phyloP scores from a whole-genome alignment of 2,329 filamentous ascomycete genomes.

The Bisporella sp. region DNA sequence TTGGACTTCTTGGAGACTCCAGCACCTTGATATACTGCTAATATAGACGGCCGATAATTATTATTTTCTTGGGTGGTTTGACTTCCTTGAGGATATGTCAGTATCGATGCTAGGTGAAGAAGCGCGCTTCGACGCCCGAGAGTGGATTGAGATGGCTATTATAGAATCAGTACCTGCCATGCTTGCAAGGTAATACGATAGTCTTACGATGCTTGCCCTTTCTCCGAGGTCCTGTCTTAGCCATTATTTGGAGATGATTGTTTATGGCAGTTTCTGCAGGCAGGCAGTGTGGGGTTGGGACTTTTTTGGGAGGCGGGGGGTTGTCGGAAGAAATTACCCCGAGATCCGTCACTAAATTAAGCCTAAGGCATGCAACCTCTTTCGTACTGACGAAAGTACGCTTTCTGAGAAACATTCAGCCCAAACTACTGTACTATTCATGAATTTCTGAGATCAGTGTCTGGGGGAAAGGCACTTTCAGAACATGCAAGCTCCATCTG shows the following conservation, averaged over 20 bases:
- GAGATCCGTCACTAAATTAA: not conserved
- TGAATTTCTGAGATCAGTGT: no score
- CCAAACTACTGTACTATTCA: not conserved
- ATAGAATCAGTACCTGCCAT: not conserved
- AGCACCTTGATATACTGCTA: constrained; percentile 58
- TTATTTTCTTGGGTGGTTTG: constrained; percentile 40
- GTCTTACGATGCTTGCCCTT: constrained; percentile 21
- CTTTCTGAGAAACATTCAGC: not conserved
- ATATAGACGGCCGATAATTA: constrained; percentile 55
- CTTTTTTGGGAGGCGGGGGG: no score
- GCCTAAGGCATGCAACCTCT: not conserved
- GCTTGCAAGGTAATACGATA: no score
- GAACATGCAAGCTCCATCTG: constrained; percentile 10
- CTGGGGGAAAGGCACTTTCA: no score
- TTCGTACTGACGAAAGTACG: not conserved
- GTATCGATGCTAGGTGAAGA: constrained; percentile 63
- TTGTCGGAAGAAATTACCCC: not conserved
- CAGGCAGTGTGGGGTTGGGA: no score
- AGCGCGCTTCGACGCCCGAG: constrained; percentile 67
- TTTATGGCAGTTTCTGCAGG: not conserved
- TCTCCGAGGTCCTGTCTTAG: constrained; percentile 27
- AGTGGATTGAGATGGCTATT: constrained; percentile 53
- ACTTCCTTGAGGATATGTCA: constrained; percentile 64
- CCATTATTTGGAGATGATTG: constrained; percentile 19
- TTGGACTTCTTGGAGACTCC: constrained; percentile 65